Conservation (phyloP, 495 filamentous ascomycete genomes). For the Lentithecium fluviatile region DNA sequence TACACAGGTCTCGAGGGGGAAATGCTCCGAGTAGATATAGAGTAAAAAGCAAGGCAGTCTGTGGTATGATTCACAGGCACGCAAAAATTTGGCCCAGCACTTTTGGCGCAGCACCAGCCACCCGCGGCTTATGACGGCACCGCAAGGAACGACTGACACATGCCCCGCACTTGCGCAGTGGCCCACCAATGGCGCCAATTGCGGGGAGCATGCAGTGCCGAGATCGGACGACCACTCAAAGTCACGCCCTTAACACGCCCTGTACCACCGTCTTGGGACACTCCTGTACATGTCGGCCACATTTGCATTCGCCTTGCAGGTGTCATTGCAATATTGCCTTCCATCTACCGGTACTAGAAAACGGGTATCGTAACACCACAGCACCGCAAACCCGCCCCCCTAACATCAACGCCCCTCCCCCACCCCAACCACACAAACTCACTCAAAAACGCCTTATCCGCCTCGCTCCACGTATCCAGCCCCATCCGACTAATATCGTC, state of each 20-base stretch:
- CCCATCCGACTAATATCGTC: conserved; percentile 79
- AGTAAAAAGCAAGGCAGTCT: neutral
- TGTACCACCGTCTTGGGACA: too few relatives aligned
- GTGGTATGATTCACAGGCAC: neutral
- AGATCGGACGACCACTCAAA: too few relatives aligned
- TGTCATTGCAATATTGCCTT: too few relatives aligned
- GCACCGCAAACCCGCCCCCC: conserved; percentile 70
- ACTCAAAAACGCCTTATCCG: conserved; percentile 70
- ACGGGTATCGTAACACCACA: conserved; percentile 71
- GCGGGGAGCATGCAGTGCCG: too few relatives aligned
- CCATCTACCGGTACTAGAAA: too few relatives aligned
- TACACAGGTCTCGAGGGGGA: neutral
- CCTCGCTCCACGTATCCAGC: conserved; percentile 79
- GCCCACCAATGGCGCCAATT: too few relatives aligned
- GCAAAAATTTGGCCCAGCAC: neutral
- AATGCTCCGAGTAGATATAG: neutral
- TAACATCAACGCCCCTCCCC: conserved; percentile 63
- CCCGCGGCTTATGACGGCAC: neutral
- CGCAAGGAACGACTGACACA: neutral
- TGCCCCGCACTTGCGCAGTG: neutral
- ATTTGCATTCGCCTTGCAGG: too few relatives aligned
- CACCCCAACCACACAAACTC: conserved; percentile 71
- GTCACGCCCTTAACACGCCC: too few relatives aligned
- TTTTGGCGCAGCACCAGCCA: neutral
- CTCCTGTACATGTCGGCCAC: too few relatives aligned